Evolutionary conservation across 805 yeast genomes (phyloP), one percentile per base, ranked within the genome.

Genomic region (Debaryomyces prosopidis): DNA sequence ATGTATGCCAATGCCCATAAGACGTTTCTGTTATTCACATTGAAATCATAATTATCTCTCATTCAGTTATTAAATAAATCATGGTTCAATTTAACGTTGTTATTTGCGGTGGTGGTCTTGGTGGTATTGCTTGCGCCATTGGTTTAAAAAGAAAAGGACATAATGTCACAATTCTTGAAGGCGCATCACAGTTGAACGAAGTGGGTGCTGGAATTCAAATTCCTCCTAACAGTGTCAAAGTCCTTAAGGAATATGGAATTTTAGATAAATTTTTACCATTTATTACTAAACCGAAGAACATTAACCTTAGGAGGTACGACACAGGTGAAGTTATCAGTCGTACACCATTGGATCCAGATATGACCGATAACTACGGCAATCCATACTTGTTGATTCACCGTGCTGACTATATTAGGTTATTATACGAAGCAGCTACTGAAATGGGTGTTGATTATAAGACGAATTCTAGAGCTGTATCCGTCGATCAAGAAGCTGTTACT

Each of bases 351-450:
- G n/a, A n/a, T n/a, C n/a, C n/a, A n/a, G 60, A 57, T 40, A 54
- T 54, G 39, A 53, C 53, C 36, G 45, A 48, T 16, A 45, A 46
- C 10, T 57, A 53, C 43, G 60, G 60, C 9, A 46, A 40, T 27
- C 61, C 60, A 14, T 57, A 54, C 47, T 55, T 51, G 41, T 54
- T 55, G 39, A 47, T 58, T 15, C 63, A 58, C 47, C 47, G 63
- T 20, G 42, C 55, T 28, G 60, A 55, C 42, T 51, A 55, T 18
- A 60, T 10, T 12, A 10, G 32, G 12, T 55, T 50, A 11, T 46
- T 55, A 36, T 43, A 48, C 14, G 48, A 52, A 18, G 39, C 44
- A 19, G 58, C 57, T 2, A 44, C 50, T 8, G 40, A 40, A 33
- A 44, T 53, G 11, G 28, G 33, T 18, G 45, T 51, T 14, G 58